Conservation (phyloP, 345 rosid species). For the Bruguiera gymnorhiza region DNA sequence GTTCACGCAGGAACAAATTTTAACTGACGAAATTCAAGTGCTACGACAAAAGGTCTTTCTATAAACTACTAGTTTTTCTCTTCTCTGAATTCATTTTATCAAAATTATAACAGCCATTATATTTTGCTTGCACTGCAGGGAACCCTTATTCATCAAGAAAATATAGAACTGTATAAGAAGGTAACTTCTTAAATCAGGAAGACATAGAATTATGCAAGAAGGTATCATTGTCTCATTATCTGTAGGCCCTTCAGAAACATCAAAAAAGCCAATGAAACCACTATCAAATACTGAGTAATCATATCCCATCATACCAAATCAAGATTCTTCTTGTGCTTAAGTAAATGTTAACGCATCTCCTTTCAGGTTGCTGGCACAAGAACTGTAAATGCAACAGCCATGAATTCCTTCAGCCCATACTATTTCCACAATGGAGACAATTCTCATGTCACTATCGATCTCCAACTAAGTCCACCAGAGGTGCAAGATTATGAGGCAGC, state of each 20-base stretch:
- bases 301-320: not conserved
- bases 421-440: constrained; percentile 27
- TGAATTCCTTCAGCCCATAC: constrained; percentile 28
- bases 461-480: constrained; percentile 54
- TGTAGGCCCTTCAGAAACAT: not conserved
- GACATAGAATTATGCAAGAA: not conserved
- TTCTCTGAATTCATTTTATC: not conserved
- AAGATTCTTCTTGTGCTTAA: not conserved
- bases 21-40: constrained; percentile 52
- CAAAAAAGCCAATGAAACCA: not conserved
- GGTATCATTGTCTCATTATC: not conserved
- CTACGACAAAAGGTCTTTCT: constrained; percentile 46
- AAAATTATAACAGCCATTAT: not conserved
- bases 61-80: not conserved
- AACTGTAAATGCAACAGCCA: constrained; percentile 23
- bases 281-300: not conserved
- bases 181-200: constrained; percentile 38
- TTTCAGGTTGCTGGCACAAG: constrained; percentile 47
- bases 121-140: constrained; percentile 21
- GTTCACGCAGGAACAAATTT: constrained; percentile 47
- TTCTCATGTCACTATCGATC: constrained; percentile 40
- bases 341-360: constrained; percentile 11
- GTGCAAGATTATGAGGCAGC: constrained; percentile 4
- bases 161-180: constrained; percentile 39
- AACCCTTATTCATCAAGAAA: constrained; percentile 37